Base-by-base conservation (phyloP, 1,284 basidiomycete species). In the Ustilago trichophora region DNA sequence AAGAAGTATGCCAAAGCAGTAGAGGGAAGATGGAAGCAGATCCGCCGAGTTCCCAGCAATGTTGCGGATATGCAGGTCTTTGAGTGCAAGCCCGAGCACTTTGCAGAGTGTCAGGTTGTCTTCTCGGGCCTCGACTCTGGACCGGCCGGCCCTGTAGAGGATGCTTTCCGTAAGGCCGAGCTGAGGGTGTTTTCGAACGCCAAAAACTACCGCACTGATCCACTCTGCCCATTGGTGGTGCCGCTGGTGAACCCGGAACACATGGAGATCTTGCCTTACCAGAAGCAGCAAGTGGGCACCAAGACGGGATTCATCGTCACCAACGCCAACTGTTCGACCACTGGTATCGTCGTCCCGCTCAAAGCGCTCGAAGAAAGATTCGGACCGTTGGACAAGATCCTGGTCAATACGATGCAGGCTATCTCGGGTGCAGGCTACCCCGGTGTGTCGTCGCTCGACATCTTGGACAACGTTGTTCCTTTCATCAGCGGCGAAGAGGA, bases 291-390 rank as follows among this genome's bases (percentile, higher is more conserved):
- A 10, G 83, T 78, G 40, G 51, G 51, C 19, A 87, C 88, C 26
- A 60, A 73, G 0, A 91, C 89, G 73, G 96, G 96, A 3, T 98
- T 93, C 85, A 95, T 99, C 82, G 89, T 98, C 66, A 95, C 93
- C 54, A 99, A 99, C 82, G 96, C 96, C 72, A 98, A 98, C 85
- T 98, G 96, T 85, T 92, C 92, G 29, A 98, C 96, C 15, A 99
- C 96, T 2, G 95, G 91, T 22, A 86, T 91, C 67, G 93, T 96
- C 63, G 89, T 98, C 36, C 93, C 94, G 12, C 88, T 99, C 69
- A 88, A 89, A 53, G 95, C 95, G 0, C 87, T 99, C 72, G 93
- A 98, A 83, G 88, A 88, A 68, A 86, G 89, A 0, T 99, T 98
- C 72, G 96, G 96, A 2, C 93, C 94, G 13, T 85, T 99, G 75